phyloP scores from a whole-genome alignment of 164 flowering plant genomes.

The Nelumbo lutea region DNA sequence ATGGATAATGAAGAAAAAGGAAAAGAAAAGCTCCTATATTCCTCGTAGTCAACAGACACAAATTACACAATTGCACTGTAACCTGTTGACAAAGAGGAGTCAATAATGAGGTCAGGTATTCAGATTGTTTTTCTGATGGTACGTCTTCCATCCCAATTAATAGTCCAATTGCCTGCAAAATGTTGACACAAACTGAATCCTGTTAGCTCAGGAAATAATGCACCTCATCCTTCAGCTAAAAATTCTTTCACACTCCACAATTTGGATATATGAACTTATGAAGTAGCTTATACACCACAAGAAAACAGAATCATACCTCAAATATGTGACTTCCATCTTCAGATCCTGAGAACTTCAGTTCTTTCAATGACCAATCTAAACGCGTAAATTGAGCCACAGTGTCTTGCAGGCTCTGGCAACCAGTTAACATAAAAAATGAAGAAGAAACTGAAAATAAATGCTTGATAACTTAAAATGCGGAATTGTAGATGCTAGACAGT shows the following conservation, averaged over 20 bases:
- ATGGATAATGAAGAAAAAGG: too few species aligned
- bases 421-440: conserved; percentile 1
- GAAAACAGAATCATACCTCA: conserved; percentile 53
- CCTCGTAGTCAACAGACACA: not conserved
- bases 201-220: not conserved
- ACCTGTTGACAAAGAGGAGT: conserved; percentile 98
- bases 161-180: conserved; percentile 82
- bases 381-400: conserved; percentile 61
- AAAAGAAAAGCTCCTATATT: not conserved
- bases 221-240: not conserved
- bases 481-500: too few species aligned
- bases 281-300: too few species aligned
- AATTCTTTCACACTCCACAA: not conserved
- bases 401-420: conserved; percentile 82
- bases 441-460: not conserved
- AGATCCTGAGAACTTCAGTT: conserved; percentile 41
- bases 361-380: conserved; percentile 43
- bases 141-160: conserved; percentile 96
- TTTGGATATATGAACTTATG: not conserved
- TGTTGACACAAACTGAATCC: conserved; percentile 3
- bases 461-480: too few species aligned
- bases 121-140: conserved; percentile 75
- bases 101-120: conserved; percentile 79
- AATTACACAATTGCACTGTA: conserved; percentile 4
- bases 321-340: conserved; percentile 97